Evolutionary conservation across 169 alveolate genomes (phyloP).

Genomic region (Perkinsus marinus): DNA sequence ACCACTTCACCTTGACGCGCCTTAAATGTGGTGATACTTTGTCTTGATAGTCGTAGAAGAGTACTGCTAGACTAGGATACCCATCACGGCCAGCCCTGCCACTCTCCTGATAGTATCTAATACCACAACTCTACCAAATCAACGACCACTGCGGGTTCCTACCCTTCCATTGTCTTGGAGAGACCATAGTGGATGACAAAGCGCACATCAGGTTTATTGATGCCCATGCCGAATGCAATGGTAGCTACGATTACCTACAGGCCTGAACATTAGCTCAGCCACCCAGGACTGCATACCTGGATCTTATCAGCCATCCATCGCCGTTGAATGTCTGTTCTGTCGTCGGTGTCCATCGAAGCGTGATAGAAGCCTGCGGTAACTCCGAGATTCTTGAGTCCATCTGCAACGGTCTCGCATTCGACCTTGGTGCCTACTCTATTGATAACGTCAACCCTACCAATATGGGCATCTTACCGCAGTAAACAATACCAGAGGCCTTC

Average conservation of each 20-base stretch:
- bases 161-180: slow-evolving; percentile 79
- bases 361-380: slow-evolving; percentile 59
- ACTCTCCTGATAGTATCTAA: slow-evolving; percentile 79
- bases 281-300: slow-evolving; percentile 26
- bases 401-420: slow-evolving; percentile 83
- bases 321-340: slow-evolving; percentile 52
- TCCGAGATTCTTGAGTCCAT: slow-evolving; percentile 53
- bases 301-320: slow-evolving; percentile 73
- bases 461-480: slow-evolving; percentile 8
- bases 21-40: background rate
- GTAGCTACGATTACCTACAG: slow-evolving; percentile 93
- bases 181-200: slow-evolving; percentile 87
- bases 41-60: slow-evolving; percentile 33
- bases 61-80: slow-evolving; percentile 46
- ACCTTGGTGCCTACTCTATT: slow-evolving; percentile 54
- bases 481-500: slow-evolving; percentile 30
- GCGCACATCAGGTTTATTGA: slow-evolving; percentile 90
- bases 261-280: too few species aligned
- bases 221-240: slow-evolving; percentile 98
- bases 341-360: slow-evolving; percentile 52
- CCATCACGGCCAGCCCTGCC: slow-evolving; percentile 99
- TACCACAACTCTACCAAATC: background rate
- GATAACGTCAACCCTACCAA: slow-evolving; percentile 45
- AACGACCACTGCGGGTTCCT: background rate
- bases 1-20: too few species aligned